Evolutionary conservation across 75 land plant genomes (phyloP).

Genomic region (Adiantum capillusveneris): DNA sequence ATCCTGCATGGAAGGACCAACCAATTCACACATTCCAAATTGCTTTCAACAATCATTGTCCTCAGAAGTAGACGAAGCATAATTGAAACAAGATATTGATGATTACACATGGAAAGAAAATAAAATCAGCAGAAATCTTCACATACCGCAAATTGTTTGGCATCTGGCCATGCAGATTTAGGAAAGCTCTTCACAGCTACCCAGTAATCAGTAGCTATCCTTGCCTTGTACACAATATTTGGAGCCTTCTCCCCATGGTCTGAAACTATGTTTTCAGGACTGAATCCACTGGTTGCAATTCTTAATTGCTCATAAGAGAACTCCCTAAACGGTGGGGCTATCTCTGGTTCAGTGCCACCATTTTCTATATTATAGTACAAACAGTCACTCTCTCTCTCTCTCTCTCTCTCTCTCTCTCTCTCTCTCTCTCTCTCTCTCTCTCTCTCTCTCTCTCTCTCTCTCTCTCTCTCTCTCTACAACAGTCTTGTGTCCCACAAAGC

Average conservation of each 20-base stretch:
- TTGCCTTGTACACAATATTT: conserved; percentile 79
- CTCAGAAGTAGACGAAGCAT: no score
- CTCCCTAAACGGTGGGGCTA: conserved; percentile 55
- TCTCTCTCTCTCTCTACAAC: no score
- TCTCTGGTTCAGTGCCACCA: neutral
- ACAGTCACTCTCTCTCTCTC: neutral
- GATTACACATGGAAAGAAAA: no score
- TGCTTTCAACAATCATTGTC: no score
- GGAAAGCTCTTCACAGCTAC: conserved; percentile 87
- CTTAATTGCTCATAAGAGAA: conserved; percentile 62
- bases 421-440: no score
- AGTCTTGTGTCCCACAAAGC: neutral
- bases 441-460: no score
- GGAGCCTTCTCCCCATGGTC: conserved; percentile 98
- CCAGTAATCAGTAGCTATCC: conserved; percentile 42
- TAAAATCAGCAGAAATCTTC: neutral
- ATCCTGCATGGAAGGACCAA: conserved; percentile 30
- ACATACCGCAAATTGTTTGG: conserved; percentile 69
- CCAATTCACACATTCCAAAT: neutral
- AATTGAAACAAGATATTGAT: no score
- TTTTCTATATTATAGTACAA: neutral
- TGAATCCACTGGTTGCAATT: conserved; percentile 66
- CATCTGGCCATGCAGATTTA: conserved; percentile 82
- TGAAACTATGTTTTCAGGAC: conserved; percentile 76
- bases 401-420: neutral